phyloP scores from a whole-genome alignment of 805 yeast species.

The Diddensiella transvaalensis region DNA sequence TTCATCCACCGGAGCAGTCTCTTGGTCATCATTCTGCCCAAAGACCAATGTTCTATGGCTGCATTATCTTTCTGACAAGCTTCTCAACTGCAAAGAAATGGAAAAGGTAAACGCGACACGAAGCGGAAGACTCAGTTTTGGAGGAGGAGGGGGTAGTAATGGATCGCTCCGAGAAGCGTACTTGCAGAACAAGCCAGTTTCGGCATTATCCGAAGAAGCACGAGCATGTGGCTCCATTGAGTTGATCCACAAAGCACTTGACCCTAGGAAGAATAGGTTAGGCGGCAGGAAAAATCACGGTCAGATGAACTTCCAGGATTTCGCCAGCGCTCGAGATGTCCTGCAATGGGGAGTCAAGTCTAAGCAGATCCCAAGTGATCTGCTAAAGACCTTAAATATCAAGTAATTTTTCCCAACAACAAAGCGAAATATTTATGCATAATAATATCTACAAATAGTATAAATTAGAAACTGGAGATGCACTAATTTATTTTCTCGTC shows the following conservation, averaged over 20 bases:
- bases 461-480: too few species aligned
- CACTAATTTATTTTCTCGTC: not conserved
- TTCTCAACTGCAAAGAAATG: conserved; percentile 42
- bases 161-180: conserved; percentile 21
- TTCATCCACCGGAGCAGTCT: conserved; percentile 24
- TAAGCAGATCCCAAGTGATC: conserved; percentile 12
- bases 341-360: conserved; percentile 25
- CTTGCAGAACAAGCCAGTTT: conserved; percentile 12
- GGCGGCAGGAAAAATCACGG: conserved; percentile 15
- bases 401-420: too few species aligned
- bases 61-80: conserved; percentile 52
- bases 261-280: conserved; percentile 26
- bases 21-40: conserved; percentile 47
- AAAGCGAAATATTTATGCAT: too few species aligned
- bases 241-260: conserved; percentile 21
- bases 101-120: conserved; percentile 17
- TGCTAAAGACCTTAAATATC: not conserved
- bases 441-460: not conserved
- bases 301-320: conserved; percentile 25
- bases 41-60: conserved; percentile 62
- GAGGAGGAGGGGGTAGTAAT: conserved; percentile 22
- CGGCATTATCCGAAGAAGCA: conserved; percentile 16
- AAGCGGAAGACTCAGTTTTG: conserved; percentile 22
- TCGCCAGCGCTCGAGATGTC: conserved; percentile 23
- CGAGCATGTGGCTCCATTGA: conserved; percentile 22